A percentile compares a stretch with the other conserved stretches of the same genome.
These are phyloP conservation scores for Phytophthora melonis DNA, from an alignment of 352 stramenopile species.

Conservation along the genomic window DNA sequence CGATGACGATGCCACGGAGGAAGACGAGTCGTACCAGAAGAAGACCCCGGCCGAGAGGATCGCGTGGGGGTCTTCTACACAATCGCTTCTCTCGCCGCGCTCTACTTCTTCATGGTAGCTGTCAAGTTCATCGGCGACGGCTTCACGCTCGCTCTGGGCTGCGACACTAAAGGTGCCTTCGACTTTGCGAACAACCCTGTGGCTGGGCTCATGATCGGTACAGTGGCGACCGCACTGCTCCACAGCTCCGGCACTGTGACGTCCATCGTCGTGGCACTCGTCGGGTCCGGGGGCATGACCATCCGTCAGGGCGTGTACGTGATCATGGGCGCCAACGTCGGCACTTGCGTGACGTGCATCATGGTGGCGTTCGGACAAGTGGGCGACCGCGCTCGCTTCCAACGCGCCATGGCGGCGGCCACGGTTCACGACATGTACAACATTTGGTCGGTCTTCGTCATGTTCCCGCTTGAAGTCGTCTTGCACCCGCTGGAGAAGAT, in stretches of 20 bases:
- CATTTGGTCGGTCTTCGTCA: constrained; percentile 73
- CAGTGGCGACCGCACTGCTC: constrained; percentile 66
- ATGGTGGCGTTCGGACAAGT: constrained; percentile 91
- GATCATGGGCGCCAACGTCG: constrained; percentile 92
- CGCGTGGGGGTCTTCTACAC: constrained; percentile 27
- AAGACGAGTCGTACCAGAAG: constrained; percentile 16
- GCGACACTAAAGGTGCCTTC: constrained; percentile 64
- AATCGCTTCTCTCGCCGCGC: constrained; percentile 42
- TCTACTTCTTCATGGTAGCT: constrained; percentile 84
- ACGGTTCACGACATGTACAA: constrained; percentile 85
- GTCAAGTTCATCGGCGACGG: constrained; percentile 72
- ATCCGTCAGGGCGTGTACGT: constrained; percentile 87
- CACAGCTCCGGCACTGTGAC: constrained; percentile 78
- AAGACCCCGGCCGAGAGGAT: constrained; percentile 29
- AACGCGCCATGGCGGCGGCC: constrained; percentile 59
- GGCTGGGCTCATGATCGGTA: constrained; percentile 73
- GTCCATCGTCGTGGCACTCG: constrained; percentile 71
- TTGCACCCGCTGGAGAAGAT: constrained; percentile 61
- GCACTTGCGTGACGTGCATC: constrained; percentile 89
- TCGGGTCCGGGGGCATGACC: constrained; percentile 63
- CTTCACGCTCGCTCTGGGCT: constrained; percentile 69
- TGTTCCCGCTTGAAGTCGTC: constrained; percentile 71
- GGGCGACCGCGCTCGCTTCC: constrained; percentile 62
- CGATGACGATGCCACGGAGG: constrained; percentile 1
- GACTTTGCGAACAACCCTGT: constrained; percentile 68